A percentile compares a stretch with the other conserved stretches of the same genome.
These are phyloP conservation scores for Tetracladium marchalianum DNA, from an alignment of 495 filamentous ascomycete species.

Conservation along the genomic window DNA sequence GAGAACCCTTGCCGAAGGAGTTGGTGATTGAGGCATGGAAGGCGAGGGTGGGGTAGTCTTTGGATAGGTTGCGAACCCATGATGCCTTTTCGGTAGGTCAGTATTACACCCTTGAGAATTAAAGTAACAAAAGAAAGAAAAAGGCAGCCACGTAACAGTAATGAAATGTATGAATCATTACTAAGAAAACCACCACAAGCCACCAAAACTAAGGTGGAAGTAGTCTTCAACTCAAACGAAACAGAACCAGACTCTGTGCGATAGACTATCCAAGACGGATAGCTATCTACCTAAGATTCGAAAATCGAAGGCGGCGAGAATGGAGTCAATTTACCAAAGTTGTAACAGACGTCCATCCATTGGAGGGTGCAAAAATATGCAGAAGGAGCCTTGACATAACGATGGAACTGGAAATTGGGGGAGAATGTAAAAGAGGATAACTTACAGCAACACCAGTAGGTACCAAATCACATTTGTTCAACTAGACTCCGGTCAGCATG, in stretches of 20 bases:
- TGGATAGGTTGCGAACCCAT: conserved; percentile 73
- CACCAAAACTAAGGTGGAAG: conserved; percentile 30
- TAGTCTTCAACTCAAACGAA: conserved; percentile 81
- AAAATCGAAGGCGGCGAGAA: conserved; percentile 53
- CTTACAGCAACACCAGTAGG: conserved; percentile 90
- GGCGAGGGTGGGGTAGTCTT: conserved; percentile 84
- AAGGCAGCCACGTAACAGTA: background rate
- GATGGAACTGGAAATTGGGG: conserved; percentile 33
- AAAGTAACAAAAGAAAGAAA: conserved; percentile 10
- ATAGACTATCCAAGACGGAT: conserved; percentile 80
- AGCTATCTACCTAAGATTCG: conserved; percentile 54
- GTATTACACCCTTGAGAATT: conserved; percentile 4
- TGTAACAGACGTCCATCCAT: conserved; percentile 93
- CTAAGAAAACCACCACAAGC: conserved; percentile 83
- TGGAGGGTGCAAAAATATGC: conserved; percentile 33
- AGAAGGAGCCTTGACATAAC: conserved; percentile 93
- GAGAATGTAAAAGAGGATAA: conserved; percentile 24
- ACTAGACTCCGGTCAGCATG: background rate
- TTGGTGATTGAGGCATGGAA: conserved; percentile 92
- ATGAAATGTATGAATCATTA: conserved; percentile 87
- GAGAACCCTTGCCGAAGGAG: conserved; percentile 75
- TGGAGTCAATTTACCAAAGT: conserved; percentile 84
- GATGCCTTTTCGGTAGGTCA: conserved; percentile 51
- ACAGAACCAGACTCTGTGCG: conserved; percentile 51
- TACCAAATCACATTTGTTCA: conserved; percentile 97